Base-by-base conservation (phyloP, 1,284 basidiomycete species). In the Bondarzewia mesenterica region DNA sequence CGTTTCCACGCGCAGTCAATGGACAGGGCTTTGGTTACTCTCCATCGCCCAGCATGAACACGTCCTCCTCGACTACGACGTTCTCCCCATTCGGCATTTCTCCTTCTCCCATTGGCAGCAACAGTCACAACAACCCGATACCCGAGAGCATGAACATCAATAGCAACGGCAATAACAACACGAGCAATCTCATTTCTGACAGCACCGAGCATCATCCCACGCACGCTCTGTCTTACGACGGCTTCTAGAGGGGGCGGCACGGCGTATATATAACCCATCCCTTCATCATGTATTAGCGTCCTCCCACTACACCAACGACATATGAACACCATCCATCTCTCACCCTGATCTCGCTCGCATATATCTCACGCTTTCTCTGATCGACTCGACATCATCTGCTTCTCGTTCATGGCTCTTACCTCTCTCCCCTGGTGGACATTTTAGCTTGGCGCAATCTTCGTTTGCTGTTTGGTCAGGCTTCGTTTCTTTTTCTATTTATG, bases 11-110 rank as follows among this genome's bases (percentile, higher is more conserved):
- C 37, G 42, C 45, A 15, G 42, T 22, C 23, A 16, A 37, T 22
- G 27, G 39, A 5, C 44, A 47, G 42, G 41, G 45, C 23, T 54
- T 42, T 26, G 45, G 49, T 29, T 72, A 72, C 51, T 61, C 63
- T 39, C 55, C 63, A 36, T 51, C 64, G 32, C 57, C 68, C 42
- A 59, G 67, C 46, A 60, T 68, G 42, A 59, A 67, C 43, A 60
- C 69, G 50, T 67, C 62, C 35, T 56, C 62, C 46, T 60, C 62
- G n/a, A 56, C 56, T 36, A 58, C 66, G 49, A 54, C 69, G 35
- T 85, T 84, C 64, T 80, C 81, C 54, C 81, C 83, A 38, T 85
- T 85, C 60, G 79, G 78, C 60, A 63, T 78, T 43, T 68, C 75
- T 44, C 54, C 70, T 40, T 66, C 71, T 27, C 65, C 62, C 39